phyloP scores from a whole-genome alignment of 768 basidiomycete genomes.

The Mycena amicta region DNA sequence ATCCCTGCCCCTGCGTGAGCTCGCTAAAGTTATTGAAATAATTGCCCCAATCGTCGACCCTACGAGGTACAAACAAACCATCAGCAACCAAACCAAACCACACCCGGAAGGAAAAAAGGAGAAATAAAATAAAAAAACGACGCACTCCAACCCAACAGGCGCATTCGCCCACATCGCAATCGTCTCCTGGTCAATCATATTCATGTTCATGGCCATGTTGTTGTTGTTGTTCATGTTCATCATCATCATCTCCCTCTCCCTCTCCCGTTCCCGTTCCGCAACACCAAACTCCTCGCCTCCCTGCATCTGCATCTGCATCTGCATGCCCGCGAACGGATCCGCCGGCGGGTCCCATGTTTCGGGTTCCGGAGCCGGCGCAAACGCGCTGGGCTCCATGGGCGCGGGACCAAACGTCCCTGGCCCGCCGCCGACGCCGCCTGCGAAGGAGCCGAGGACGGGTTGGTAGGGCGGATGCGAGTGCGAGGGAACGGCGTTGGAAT shows the following conservation, averaged over 20 bases:
- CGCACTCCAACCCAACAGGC: conserved; percentile 16
- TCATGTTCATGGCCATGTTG: conserved; percentile 16
- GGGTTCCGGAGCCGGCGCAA: conserved; percentile 13
- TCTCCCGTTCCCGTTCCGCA: no score
- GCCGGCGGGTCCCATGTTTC: conserved; percentile 10
- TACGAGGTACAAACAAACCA: neutral
- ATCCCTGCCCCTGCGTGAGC: conserved; percentile 15
- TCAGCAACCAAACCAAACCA: neutral
- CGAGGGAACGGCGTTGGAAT: no score
- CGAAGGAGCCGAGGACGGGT: neutral
- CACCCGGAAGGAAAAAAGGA: neutral
- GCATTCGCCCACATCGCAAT: conserved; percentile 23
- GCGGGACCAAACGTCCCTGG: neutral
- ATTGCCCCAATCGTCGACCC: conserved; percentile 21
- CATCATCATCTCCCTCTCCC: conserved; percentile 7
- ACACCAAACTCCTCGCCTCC: no score
- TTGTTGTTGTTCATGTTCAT: conserved; percentile 17
- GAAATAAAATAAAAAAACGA: neutral
- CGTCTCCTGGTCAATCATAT: conserved; percentile 18
- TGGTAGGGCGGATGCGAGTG: neutral
- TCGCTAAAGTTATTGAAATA: conserved; percentile 22
- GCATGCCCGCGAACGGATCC: conserved; percentile 10
- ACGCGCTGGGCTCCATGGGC: conserved; percentile 17
- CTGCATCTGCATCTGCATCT: no score
- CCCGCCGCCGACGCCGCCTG: no score